Conservation (phyloP, 148 eudicot species). For the Gaultheria prostrata region DNA sequence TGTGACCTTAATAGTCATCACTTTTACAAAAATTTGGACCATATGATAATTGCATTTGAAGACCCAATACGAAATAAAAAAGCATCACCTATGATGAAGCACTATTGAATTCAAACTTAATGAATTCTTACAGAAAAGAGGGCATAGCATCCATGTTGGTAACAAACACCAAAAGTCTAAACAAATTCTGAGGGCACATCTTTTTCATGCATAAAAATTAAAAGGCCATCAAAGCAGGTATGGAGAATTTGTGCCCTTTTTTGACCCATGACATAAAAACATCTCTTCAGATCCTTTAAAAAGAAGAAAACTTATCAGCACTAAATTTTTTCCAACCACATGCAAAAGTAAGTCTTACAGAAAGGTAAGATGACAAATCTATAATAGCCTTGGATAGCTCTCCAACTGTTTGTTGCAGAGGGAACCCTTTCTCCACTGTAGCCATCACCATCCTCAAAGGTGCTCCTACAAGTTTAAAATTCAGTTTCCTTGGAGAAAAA, state of each 20-base stretch:
- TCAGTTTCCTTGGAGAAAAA: neutral
- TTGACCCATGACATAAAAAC: neutral
- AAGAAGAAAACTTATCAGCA: neutral
- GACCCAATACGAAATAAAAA: constrained; percentile 10
- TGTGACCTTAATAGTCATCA: constrained; percentile 27
- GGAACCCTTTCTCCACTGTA: constrained; percentile 39
- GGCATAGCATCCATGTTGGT: neutral
- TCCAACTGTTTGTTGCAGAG: constrained; percentile 43
- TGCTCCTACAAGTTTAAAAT: constrained; percentile 27
- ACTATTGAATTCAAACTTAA: neutral
- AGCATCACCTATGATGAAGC: neutral
- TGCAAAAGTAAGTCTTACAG: constrained; percentile 46
- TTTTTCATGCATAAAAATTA: neutral
- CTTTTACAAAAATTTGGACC: neutral
- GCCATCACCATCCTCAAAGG: constrained; percentile 33
- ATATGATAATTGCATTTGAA: neutral
- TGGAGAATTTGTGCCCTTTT: neutral
- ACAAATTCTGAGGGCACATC: neutral
- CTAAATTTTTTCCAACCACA: neutral
- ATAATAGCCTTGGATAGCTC: constrained; percentile 38
- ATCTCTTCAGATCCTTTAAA: neutral
- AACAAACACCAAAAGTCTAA: neutral
- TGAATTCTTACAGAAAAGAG: neutral
- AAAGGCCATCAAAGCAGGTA: neutral
- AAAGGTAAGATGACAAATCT: constrained; percentile 48